Evolutionary conservation across 148 eudicot species (phyloP).

Genomic region (Fagopyrum tataricum): DNA sequence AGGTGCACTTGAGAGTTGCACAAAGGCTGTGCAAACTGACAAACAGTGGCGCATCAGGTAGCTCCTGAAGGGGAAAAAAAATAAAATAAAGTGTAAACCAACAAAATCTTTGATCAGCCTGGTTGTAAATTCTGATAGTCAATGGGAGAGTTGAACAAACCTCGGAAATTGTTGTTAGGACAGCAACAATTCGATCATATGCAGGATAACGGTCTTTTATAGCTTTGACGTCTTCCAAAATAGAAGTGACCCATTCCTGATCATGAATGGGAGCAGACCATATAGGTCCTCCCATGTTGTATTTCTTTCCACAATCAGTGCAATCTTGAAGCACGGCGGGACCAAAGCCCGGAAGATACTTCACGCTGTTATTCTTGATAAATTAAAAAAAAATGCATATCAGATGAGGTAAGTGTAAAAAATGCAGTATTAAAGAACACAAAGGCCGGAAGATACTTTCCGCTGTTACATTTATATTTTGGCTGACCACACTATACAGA

Average conservation of each 20-base stretch:
- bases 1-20: conserved; percentile 93
- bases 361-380: conserved; percentile 56
- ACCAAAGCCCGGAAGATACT: conserved; percentile 88
- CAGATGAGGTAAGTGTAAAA: not conserved
- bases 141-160: conserved; percentile 22
- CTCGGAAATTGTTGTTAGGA: conserved; percentile 92
- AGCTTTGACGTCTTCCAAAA: conserved; percentile 65
- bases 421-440: not conserved
- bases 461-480: not conserved
- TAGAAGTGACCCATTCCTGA: conserved; percentile 86
- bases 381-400: not conserved
- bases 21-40: conserved; percentile 82
- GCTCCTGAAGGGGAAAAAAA: conserved; percentile 47
- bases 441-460: too few species aligned
- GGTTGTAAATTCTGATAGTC: not conserved
- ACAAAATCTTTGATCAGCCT: not conserved
- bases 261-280: conserved; percentile 99
- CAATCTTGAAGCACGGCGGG: conserved; percentile 90
- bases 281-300: conserved; percentile 93
- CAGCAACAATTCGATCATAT: conserved; percentile 58
- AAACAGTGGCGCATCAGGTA: conserved; percentile 88
- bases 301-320: conserved; percentile 81
- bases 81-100: not conserved
- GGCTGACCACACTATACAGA: not conserved
- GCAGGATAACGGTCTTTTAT: conserved; percentile 82